Evolutionary conservation across 148 eudicot genomes (phyloP).

Genomic region (Euryodendron excelsum): DNA sequence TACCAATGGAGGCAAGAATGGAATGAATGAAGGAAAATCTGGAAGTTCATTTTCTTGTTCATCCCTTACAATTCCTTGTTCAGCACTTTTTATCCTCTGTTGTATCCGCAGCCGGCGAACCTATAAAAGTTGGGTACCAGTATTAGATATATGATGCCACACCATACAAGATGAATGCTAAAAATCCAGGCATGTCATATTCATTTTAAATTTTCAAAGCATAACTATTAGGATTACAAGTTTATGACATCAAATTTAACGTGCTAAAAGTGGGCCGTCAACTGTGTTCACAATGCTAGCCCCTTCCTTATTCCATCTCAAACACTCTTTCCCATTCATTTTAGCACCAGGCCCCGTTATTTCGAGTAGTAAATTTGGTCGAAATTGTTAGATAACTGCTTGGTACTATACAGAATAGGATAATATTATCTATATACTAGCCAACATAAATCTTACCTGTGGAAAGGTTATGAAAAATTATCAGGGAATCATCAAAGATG

Average conservation of each 20-base stretch:
- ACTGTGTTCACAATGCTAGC: neutral
- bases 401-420: too few relatives aligned
- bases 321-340: too few relatives aligned
- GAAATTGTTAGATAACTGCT: too few relatives aligned
- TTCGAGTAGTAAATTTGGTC: too few relatives aligned
- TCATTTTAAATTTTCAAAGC: neutral
- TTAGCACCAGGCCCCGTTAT: too few relatives aligned
- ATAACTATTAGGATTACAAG: neutral
- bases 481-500: neutral
- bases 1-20: constrained; percentile 95
- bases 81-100: constrained; percentile 78
- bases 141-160: neutral
- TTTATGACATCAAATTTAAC: neutral
- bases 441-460: too few relatives aligned
- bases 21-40: constrained; percentile 88
- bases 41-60: constrained; percentile 88
- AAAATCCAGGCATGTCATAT: neutral
- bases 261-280: neutral
- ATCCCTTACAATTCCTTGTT: constrained; percentile 62
- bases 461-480: neutral
- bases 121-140: constrained; percentile 44
- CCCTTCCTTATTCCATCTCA: too few relatives aligned
- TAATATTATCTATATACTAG: too few relatives aligned
- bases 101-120: constrained; percentile 92
- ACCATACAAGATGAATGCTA: neutral